Percentiles rank a stretch among this genome's conserved stretches.
These are phyloP conservation scores for Kluyveromyces starmeri DNA, from an alignment of 805 yeast species.

Conservation along the genomic window DNA sequence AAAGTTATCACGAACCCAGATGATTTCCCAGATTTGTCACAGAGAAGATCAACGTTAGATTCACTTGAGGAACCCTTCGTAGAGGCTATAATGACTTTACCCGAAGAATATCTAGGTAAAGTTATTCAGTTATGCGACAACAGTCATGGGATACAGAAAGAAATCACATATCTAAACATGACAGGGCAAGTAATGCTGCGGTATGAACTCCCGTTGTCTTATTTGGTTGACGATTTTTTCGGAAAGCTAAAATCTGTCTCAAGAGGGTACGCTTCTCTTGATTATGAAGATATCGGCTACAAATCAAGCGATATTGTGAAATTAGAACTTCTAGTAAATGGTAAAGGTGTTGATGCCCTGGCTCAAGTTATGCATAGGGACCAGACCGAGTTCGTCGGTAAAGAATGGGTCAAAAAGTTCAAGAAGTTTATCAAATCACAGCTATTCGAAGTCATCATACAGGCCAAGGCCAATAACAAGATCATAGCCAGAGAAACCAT, in stretches of 20 bases:
- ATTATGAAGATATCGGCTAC: conserved; percentile 91
- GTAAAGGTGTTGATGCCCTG: conserved; percentile 81
- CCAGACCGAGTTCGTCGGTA: conserved; percentile 63
- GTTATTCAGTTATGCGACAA: conserved; percentile 82
- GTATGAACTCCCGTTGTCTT: conserved; percentile 79
- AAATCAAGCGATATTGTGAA: conserved; percentile 72
- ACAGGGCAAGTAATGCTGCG: conserved; percentile 76
- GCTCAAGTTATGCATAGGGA: conserved; percentile 83
- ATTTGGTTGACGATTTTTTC: conserved; percentile 89
- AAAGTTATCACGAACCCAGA: conserved; percentile 79
- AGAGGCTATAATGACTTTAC: conserved; percentile 82
- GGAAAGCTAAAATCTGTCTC: conserved; percentile 87
- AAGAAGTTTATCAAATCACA: conserved; percentile 74
- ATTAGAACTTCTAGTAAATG: conserved; percentile 82
- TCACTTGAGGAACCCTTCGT: conserved; percentile 76
- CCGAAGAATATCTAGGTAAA: conserved; percentile 78
- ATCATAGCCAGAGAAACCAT: conserved; percentile 88
- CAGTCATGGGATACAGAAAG: conserved; percentile 76
- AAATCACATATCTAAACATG: conserved; percentile 55
- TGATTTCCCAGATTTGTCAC: conserved; percentile 65
- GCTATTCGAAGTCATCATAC: conserved; percentile 86
- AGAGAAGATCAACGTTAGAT: conserved; percentile 33
- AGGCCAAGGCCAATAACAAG: conserved; percentile 73
- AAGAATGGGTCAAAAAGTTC: conserved; percentile 75
- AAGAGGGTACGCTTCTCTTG: conserved; percentile 87